Base-by-base conservation (phyloP, 345 rosid species). In the Microthlaspi erraticum region DNA sequence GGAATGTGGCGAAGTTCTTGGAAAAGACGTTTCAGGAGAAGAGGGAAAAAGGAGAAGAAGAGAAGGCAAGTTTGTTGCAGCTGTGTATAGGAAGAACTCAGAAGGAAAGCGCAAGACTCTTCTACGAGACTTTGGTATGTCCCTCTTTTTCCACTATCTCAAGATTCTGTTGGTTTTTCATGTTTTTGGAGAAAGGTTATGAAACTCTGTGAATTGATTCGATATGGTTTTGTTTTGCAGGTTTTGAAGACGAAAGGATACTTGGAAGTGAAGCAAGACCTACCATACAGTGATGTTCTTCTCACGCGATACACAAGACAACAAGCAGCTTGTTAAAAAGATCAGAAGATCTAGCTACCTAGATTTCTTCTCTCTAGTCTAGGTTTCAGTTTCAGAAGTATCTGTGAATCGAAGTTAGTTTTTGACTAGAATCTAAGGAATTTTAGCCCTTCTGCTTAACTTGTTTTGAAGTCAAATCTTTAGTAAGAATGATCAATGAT, bases 81-180 rank as follows among this genome's bases (percentile, higher is more conserved):
- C 71, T 89, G 34, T 71, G 83, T 71, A 65, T 66, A 60, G 85
- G 91, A 69, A 88, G 78, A 81, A 86, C 86, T 43, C 74, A 68
- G 76, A 83, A 81, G 74, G 83, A 80, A 74, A 81, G 83, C 60
- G 93, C 88, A 41, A 80, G 83, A 77, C 72, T 94, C 77, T 94
- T 94, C 81, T 91, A 87, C 57, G 97, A 94, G 79, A 86, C 88
- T 77, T 75, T 94, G 90, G 99, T 94, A 84, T 19, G 77, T 65
- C 61, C 5, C 20, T 23, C 29, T 2, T 2, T 26, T 5, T 23
- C 26, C 20, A 41, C 29, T 2, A 26, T 26, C 29, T 23, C 26
- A 23, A 59, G 29, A 26, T 26, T 39, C 11, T 59, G 13, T 7
- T 4, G n/a, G n/a, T 2, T 38, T 2, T 38, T 13, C 45, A 41